A percentile compares a stretch with the other conserved stretches of the same genome.
phyloP scores from a whole-genome alignment of 768 basidiomycete genomes.

The Trametopsis cervina region DNA sequence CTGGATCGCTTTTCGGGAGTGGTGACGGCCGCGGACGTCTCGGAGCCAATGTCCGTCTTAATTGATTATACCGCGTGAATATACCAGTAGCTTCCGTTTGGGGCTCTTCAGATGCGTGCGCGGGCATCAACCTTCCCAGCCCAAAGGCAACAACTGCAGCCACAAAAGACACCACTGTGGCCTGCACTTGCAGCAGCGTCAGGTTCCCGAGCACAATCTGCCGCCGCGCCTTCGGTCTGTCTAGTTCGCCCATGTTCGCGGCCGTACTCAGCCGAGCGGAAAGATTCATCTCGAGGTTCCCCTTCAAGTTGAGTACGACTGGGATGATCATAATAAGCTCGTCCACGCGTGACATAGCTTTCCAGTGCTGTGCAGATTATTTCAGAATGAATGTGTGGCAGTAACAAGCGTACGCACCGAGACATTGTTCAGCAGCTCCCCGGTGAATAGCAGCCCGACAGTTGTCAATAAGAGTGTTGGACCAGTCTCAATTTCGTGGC shows the following conservation, averaged over 20 bases:
- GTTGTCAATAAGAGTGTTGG: constrained; percentile 85
- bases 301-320: constrained; percentile 90
- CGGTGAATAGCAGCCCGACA: constrained; percentile 81
- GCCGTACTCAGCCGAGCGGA: constrained; percentile 93
- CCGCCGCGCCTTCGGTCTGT: constrained; percentile 55
- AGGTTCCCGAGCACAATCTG: constrained; percentile 76
- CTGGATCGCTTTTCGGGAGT: constrained; percentile 4
- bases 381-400: neutral
- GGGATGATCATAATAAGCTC: constrained; percentile 97
- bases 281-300: constrained; percentile 99
- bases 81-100: neutral
- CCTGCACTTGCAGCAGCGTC: constrained; percentile 87
- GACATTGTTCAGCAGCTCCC: constrained; percentile 81
- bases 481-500: constrained; percentile 48
- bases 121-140: constrained; percentile 57
- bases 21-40: constrained; percentile 7
- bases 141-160: constrained; percentile 75
- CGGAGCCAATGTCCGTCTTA: neutral
- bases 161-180: constrained; percentile 80
- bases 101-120: constrained; percentile 11
- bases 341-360: constrained; percentile 82
- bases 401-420: constrained; percentile 41
- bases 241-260: constrained; percentile 89
- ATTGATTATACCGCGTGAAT: neutral
- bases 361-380: constrained; percentile 57